Evolutionary conservation across 169 alveolate genomes (phyloP).

Genomic region (Cryptosporidium ubiquitum): DNA sequence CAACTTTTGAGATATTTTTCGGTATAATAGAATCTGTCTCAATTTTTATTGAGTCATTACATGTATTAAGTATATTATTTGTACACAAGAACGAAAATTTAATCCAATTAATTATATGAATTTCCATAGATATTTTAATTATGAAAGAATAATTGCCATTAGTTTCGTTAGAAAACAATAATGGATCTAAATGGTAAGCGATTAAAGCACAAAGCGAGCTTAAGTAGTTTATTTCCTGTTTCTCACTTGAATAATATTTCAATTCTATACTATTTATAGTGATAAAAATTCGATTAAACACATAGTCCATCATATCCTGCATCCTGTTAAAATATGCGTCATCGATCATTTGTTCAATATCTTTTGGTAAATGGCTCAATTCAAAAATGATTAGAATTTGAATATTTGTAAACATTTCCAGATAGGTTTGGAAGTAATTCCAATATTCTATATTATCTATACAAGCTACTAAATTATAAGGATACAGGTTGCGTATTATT

Average conservation of each 20-base stretch:
- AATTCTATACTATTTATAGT: conserved; percentile 18
- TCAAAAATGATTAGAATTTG: not conserved
- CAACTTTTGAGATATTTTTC: not conserved
- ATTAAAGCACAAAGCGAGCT: conserved; percentile 32
- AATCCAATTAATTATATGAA: conserved; percentile 30
- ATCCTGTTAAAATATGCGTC: not conserved
- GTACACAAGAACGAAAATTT: conserved; percentile 37
- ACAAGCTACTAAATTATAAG: conserved; percentile 17
- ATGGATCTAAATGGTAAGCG: not conserved
- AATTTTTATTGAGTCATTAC: conserved; percentile 2
- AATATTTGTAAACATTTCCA: not conserved
- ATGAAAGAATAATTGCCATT: not conserved
- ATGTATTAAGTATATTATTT: not conserved
- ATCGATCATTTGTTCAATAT: not conserved
- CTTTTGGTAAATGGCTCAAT: not conserved
- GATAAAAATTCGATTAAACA: conserved; percentile 39
- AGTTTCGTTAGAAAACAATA: not conserved
- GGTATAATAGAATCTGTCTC: conserved; percentile 22
- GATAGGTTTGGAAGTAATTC: conserved; percentile 38
- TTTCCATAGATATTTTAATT: not conserved
- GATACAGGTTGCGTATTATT: conserved; percentile 23
- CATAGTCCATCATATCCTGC: not conserved
- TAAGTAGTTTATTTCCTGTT: not conserved
- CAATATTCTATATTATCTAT: conserved; percentile 17
- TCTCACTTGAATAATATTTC: conserved; percentile 25